Percentiles rank a stretch among this genome's conserved stretches.
phyloP scores from a whole-genome alignment of 768 basidiomycete genomes.

The Lactarius quietus region DNA sequence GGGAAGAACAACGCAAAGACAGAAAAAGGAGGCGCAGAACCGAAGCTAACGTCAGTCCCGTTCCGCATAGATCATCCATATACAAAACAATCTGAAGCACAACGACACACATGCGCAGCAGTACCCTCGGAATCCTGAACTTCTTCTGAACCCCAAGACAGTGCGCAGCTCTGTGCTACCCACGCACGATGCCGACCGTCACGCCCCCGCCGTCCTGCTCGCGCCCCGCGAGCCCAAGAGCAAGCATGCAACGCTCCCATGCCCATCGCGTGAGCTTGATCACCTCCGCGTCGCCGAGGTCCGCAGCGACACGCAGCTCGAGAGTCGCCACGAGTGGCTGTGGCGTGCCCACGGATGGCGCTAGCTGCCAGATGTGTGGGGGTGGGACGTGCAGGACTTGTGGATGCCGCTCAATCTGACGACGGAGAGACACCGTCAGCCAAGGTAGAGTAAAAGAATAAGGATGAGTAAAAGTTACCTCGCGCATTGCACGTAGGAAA shows the following conservation, averaged over 20 bases:
- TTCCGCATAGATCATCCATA: conserved; percentile 3
- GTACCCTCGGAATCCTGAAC: background rate
- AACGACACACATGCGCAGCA: background rate
- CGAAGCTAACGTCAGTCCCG: background rate
- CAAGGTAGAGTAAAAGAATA: background rate
- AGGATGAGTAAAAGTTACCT: conserved; percentile 43
- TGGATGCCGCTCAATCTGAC: conserved; percentile 78
- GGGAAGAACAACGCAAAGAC: background rate
- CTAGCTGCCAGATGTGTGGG: conserved; percentile 87
- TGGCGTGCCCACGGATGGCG: conserved; percentile 31
- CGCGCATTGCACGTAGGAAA: conserved; percentile 76
- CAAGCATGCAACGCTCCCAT: conserved; percentile 59
- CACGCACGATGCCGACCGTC: conserved; percentile 69
- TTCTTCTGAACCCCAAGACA: background rate
- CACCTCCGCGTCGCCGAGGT: conserved; percentile 67
- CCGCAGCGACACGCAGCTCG: conserved; percentile 67
- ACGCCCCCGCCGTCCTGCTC: conserved; percentile 55
- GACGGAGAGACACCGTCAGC: background rate
- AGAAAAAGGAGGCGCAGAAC: background rate
- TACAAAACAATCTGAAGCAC: background rate
- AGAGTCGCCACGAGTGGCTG: conserved; percentile 69
- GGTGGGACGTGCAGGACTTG: conserved; percentile 78
- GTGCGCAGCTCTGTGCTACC: conserved; percentile 31
- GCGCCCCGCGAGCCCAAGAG: conserved; percentile 39
- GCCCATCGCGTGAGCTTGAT: conserved; percentile 72